A percentile compares a stretch with the other conserved stretches of the same genome.
These are phyloP conservation scores for Saccharomyces hybrid DNA, from an alignment of 1,139 yeast genomes.

Conservation along the genomic window DNA sequence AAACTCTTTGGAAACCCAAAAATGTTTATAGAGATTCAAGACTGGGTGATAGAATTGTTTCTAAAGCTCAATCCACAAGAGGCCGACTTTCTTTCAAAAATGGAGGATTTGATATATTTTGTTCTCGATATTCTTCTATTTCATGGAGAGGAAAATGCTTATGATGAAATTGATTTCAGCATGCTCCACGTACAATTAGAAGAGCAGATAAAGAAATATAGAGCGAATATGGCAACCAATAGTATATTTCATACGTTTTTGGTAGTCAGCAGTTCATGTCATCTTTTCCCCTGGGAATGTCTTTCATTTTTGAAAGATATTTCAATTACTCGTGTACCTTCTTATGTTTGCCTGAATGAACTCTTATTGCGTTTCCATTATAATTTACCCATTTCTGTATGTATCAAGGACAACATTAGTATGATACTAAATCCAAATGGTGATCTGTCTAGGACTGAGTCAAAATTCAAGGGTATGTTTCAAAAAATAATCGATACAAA, in stretches of 20 bases:
- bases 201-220: conserved; percentile 36
- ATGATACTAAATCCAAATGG: conserved; percentile 74
- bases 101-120: conserved; percentile 61
- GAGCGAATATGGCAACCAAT: conserved; percentile 7
- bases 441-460: conserved; percentile 65
- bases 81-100: conserved; percentile 34
- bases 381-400: conserved; percentile 10
- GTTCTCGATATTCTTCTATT: conserved; percentile 52
- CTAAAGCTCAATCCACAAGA: conserved; percentile 37
- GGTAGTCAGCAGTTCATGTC: conserved; percentile 58
- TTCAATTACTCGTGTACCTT: conserved; percentile 73
- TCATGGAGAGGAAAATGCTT: conserved; percentile 59
- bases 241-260: conserved; percentile 52
- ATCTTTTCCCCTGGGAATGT: conserved; percentile 84
- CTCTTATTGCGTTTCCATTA: conserved; percentile 32
- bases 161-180: conserved; percentile 57
- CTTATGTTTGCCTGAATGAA: conserved; percentile 44
- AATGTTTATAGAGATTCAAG: conserved; percentile 40
- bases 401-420: conserved; percentile 21
- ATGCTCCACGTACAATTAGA: conserved; percentile 46
- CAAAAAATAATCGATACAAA: conserved; percentile 16
- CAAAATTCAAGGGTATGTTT: conserved; percentile 46
- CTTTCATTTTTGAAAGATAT: conserved; percentile 45
- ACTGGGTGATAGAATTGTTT: conserved; percentile 46
- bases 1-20: conserved; percentile 20